Percentiles rank a stretch among this genome's conserved stretches.
These are phyloP conservation scores for Cyclotella cryptica DNA, from an alignment of 108 stramenopile species.

Conservation along the genomic window DNA sequence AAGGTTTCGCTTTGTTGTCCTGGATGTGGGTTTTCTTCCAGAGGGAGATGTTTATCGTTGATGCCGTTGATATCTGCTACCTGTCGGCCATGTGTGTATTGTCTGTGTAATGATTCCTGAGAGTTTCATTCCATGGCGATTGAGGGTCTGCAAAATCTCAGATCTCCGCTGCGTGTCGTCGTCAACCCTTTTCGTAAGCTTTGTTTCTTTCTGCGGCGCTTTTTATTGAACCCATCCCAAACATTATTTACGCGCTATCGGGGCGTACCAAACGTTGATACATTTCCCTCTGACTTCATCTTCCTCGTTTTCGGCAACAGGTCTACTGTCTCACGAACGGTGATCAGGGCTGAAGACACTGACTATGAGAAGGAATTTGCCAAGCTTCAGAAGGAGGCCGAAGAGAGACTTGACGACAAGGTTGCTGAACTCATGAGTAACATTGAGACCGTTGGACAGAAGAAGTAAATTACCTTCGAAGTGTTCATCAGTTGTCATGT, in stretches of 20 bases:
- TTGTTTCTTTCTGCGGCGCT: no score
- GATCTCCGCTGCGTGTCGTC: no score
- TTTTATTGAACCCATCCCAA: not conserved
- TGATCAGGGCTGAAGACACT: constrained; percentile 54
- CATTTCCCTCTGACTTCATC: not conserved
- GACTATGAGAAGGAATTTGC: constrained; percentile 76
- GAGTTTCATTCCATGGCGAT: no score
- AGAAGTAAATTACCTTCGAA: constrained; percentile 20
- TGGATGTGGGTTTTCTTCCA: no score
- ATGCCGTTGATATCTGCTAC: no score
- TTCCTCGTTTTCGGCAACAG: constrained; percentile 7
- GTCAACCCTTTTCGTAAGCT: no score
- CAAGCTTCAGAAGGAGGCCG: constrained; percentile 82
- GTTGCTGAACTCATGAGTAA: constrained; percentile 77
- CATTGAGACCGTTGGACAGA: constrained; percentile 62
- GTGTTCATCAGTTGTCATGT: not conserved
- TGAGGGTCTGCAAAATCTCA: no score
- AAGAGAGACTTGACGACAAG: constrained; percentile 82
- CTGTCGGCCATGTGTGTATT: no score
- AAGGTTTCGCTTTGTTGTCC: no score
- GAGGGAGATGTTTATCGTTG: no score
- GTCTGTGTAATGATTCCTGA: no score
- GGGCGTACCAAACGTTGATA: not conserved
- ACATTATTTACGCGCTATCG: not conserved
- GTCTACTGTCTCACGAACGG: constrained; percentile 32